Conservation (phyloP, 768 basidiomycete genomes). For the Paxillus rubicundulus region DNA sequence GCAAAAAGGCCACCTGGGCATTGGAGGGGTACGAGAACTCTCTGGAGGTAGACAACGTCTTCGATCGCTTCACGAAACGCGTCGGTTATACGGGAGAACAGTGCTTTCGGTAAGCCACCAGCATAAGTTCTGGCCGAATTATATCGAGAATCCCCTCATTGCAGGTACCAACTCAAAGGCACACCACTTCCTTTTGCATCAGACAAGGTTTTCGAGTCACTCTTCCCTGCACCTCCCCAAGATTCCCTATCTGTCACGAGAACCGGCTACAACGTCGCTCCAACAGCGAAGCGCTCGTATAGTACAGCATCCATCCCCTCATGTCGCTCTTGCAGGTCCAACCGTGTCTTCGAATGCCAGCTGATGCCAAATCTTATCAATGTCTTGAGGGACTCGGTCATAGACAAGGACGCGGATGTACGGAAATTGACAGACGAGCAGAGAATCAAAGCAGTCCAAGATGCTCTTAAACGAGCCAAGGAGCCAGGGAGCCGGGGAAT, state of each 20-base stretch:
- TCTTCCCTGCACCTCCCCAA: constrained; percentile 64
- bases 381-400: constrained; percentile 45
- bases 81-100: constrained; percentile 73
- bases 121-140: not conserved
- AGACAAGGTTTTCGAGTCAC: constrained; percentile 63
- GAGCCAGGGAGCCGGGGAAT: constrained; percentile 58
- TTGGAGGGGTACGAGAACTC: constrained; percentile 82
- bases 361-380: constrained; percentile 94
- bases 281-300: constrained; percentile 50
- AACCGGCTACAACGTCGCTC: constrained; percentile 54
- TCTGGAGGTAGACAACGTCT: constrained; percentile 75
- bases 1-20: constrained; percentile 55
- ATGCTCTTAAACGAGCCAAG: constrained; percentile 47
- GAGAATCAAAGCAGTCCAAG: constrained; percentile 59
- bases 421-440: constrained; percentile 61
- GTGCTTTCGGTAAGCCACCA: constrained; percentile 66
- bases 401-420: constrained; percentile 20
- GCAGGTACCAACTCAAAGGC: constrained; percentile 85
- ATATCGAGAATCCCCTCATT: not conserved
- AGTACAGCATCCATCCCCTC: constrained; percentile 50
- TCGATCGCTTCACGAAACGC: constrained; percentile 79
- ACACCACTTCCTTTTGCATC: constrained; percentile 83
- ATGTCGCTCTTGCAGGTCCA: constrained; percentile 66
- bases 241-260: constrained; percentile 55
- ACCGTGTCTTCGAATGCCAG: constrained; percentile 87